A percentile compares a stretch with the other conserved stretches of the same genome.
Conservation (phyloP, 805 yeast species). For the Myxozyma mucilagina region DNA sequence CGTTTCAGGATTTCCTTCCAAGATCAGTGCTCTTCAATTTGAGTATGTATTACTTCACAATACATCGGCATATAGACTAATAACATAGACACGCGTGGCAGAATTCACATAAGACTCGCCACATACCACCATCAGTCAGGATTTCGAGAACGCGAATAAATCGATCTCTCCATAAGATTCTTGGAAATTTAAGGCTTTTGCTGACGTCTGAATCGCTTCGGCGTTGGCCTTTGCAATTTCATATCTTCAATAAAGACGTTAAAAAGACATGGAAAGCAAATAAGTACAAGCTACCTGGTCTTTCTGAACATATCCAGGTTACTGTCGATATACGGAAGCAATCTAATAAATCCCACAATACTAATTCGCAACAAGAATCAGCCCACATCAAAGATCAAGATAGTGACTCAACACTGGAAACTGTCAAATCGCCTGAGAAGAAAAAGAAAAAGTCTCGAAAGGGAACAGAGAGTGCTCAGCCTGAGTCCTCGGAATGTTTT, state of each 20-base stretch:
- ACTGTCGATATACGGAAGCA: conserved; percentile 12
- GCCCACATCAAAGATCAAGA: too few species aligned
- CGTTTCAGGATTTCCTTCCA: conserved; percentile 72
- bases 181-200: conserved; percentile 38
- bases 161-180: conserved; percentile 32
- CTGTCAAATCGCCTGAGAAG: background rate
- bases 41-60: conserved; percentile 43
- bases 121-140: conserved; percentile 48
- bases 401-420: too few species aligned
- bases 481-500: background rate
- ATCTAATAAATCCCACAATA: background rate
- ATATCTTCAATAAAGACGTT: conserved; percentile 36
- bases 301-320: conserved; percentile 15
- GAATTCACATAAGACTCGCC: conserved; percentile 66
- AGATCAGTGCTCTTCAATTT: conserved; percentile 69
- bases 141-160: conserved; percentile 38
- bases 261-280: conserved; percentile 35
- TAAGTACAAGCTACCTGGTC: conserved; percentile 30
- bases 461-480: background rate
- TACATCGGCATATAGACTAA: background rate
- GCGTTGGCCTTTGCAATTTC: conserved; percentile 35
- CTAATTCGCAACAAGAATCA: background rate
- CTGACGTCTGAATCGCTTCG: conserved; percentile 33
- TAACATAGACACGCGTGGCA: conserved; percentile 66
- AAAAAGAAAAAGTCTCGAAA: background rate